Evolutionary conservation across 2,329 filamentous ascomycete genomes (phyloP).

Genomic region (Ophiocordyceps unilateralis): DNA sequence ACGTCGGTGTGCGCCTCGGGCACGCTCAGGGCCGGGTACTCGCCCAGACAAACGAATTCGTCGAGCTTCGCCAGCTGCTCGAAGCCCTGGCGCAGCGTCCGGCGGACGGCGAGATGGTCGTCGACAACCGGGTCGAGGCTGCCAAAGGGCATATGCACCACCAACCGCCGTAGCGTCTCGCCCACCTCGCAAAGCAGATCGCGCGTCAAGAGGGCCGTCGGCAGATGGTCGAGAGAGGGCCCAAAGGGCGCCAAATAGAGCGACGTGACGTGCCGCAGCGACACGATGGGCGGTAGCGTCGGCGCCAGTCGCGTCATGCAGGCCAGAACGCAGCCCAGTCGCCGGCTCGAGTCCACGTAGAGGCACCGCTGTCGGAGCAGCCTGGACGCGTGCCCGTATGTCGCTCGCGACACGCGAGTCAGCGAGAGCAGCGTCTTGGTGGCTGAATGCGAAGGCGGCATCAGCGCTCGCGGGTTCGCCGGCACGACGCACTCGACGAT

Average conservation of each 20-base stretch:
- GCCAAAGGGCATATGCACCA: constrained; percentile 30
- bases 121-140: constrained; percentile 21
- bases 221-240: constrained; percentile 18
- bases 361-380: constrained; percentile 27
- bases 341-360: constrained; percentile 21
- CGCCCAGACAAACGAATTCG: constrained; percentile 28
- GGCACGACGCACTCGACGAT: constrained; percentile 18
- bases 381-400: constrained; percentile 20
- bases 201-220: constrained; percentile 20
- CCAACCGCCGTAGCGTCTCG: constrained; percentile 22
- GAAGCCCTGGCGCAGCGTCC: constrained; percentile 27
- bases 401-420: constrained; percentile 23
- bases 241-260: constrained; percentile 24
- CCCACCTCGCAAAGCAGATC: constrained; percentile 24
- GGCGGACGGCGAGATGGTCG: constrained; percentile 21
- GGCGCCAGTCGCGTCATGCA: constrained; percentile 16
- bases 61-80: constrained; percentile 23
- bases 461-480: constrained; percentile 11
- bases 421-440: constrained; percentile 27
- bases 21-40: constrained; percentile 24
- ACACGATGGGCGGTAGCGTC: constrained; percentile 10
- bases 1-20: constrained; percentile 16
- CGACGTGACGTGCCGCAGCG: constrained; percentile 18
- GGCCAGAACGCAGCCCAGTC: constrained; percentile 16
- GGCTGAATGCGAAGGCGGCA: constrained; percentile 20